phyloP scores from a whole-genome alignment of 129 eudicot species.

The Flaveria trinervia region DNA sequence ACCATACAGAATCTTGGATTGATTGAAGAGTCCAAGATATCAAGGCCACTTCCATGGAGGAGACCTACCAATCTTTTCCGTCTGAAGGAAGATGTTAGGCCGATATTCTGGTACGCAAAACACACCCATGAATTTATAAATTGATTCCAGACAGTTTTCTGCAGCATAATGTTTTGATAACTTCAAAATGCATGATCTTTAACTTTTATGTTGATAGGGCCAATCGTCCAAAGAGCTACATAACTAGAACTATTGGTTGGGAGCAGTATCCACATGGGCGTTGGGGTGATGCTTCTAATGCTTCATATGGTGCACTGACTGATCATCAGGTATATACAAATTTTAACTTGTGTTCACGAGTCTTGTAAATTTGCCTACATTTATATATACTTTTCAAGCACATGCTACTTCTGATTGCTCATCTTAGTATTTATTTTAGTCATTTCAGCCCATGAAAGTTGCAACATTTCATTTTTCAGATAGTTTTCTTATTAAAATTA shows the following conservation, averaged over 20 bases:
- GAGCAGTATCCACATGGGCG: conserved; percentile 93
- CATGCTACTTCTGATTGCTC: neutral
- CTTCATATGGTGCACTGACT: conserved; percentile 86
- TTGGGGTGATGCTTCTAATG: conserved; percentile 91
- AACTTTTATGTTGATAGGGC: conserved; percentile 55
- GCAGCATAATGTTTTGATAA: neutral
- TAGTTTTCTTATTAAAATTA: neutral
- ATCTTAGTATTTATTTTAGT: neutral
- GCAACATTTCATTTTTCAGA: conserved; percentile 7
- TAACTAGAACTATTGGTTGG: conserved; percentile 84
- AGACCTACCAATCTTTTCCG: conserved; percentile 86
- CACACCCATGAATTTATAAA: neutral
- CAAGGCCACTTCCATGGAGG: conserved; percentile 95
- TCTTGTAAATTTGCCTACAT: neutral
- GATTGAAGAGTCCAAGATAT: conserved; percentile 83
- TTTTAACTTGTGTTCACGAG: neutral
- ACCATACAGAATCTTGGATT: conserved; percentile 82
- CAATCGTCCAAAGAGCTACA: conserved; percentile 97
- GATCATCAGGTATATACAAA: conserved; percentile 78
- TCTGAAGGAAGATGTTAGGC: conserved; percentile 87
- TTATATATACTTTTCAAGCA: neutral
- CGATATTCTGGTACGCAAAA: conserved; percentile 81
- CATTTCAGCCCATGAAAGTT: neutral
- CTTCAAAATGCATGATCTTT: conserved; percentile 11
- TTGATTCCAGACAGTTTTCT: conserved; percentile 4